phyloP scores from a whole-genome alignment of 305 asterid species.

The Fraxinus xanthoxyloides region DNA sequence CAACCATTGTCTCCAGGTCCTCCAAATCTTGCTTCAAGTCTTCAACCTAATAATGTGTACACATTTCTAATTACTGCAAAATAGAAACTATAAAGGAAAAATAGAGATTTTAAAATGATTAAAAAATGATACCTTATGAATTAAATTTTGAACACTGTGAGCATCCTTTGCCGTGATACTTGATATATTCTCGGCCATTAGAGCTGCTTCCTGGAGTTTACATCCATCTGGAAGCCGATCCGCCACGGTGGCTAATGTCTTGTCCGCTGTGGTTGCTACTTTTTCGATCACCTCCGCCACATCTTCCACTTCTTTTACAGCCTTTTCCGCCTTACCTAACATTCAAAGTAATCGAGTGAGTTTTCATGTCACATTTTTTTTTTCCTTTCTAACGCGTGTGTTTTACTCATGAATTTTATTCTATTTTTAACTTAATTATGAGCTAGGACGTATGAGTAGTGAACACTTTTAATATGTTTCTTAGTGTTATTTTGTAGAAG shows the following conservation, averaged over 20 bases:
- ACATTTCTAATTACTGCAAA: neutral
- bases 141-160: conserved; percentile 38
- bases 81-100: neutral
- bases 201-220: conserved; percentile 55
- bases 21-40: conserved; percentile 64
- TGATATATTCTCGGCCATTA: conserved; percentile 50
- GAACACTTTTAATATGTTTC: too few species aligned
- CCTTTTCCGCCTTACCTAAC: conserved; percentile 49
- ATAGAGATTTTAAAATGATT: neutral
- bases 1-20: conserved; percentile 51
- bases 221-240: conserved; percentile 52
- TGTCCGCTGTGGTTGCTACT: conserved; percentile 56
- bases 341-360: neutral
- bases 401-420: too few species aligned
- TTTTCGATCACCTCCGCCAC: conserved; percentile 61
- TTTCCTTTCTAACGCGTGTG: too few species aligned
- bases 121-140: conserved; percentile 46
- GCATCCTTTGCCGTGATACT: conserved; percentile 55
- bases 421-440: too few species aligned
- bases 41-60: conserved; percentile 38
- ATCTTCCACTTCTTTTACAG: conserved; percentile 57
- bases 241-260: conserved; percentile 44
- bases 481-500: too few species aligned
- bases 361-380: too few species aligned
- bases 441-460: too few species aligned